phyloP scores from a whole-genome alignment of 1,139 yeast genomes.

The Wickerhamiella infanticola region DNA sequence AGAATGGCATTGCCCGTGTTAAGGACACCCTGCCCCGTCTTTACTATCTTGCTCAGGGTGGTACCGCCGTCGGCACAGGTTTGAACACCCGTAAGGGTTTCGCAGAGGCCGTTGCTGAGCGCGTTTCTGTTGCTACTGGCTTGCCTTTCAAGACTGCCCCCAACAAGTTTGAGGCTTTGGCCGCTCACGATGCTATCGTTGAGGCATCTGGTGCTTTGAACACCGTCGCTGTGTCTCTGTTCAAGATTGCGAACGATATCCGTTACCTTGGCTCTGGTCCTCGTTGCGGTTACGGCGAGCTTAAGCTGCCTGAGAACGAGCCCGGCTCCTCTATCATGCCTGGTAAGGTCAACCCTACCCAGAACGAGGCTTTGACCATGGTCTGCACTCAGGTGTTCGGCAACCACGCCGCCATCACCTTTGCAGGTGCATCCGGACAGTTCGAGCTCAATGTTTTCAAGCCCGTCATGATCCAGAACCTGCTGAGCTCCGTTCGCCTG shows the following conservation, averaged over 20 bases:
- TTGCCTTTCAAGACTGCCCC: slow-evolving; percentile 87
- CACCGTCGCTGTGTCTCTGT: slow-evolving; percentile 84
- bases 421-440: slow-evolving; percentile 97
- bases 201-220: slow-evolving; percentile 96
- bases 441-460: slow-evolving; percentile 96
- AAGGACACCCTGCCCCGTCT: slow-evolving; percentile 63
- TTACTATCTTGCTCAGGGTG: slow-evolving; percentile 88
- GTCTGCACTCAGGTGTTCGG: slow-evolving; percentile 96
- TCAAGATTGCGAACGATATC: slow-evolving; percentile 94
- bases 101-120: slow-evolving; percentile 65
- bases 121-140: slow-evolving; percentile 73
- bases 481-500: slow-evolving; percentile 73
- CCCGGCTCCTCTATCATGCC: slow-evolving; percentile 99
- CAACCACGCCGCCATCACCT: slow-evolving; percentile 86
- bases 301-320: slow-evolving; percentile 90
- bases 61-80: slow-evolving; percentile 99
- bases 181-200: slow-evolving; percentile 96
- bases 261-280: slow-evolving; percentile 98
- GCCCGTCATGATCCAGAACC: slow-evolving; percentile 86
- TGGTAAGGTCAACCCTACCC: slow-evolving; percentile 98
- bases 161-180: slow-evolving; percentile 96
- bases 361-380: slow-evolving; percentile 97
- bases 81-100: slow-evolving; percentile 85
- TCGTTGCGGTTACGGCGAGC: slow-evolving; percentile 97
- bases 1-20: slow-evolving; percentile 79